Evolutionary conservation across 495 filamentous ascomycete species (phyloP), one percentile per base, ranked within the genome.

Genomic region (Talaromyces adpressus): DNA sequence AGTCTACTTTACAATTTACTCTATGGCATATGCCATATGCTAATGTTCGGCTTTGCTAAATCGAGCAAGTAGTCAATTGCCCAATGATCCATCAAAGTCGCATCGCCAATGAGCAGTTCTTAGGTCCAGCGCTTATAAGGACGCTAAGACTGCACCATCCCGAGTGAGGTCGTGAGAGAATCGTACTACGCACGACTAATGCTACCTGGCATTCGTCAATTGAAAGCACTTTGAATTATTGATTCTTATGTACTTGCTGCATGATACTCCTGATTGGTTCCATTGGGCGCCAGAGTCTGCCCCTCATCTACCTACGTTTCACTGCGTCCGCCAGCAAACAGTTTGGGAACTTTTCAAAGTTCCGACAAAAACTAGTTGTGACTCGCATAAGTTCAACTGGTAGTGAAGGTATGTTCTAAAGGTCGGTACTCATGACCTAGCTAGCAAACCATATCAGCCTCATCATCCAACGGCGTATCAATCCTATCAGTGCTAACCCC

Each of bases 301-400:
- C 27, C 27, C 52, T 56, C 27, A 25, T 56, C 52, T n/a, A n/a
- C 52, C 52, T 56, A 29, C 52, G 52, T 56, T 56, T 56, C 52
- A 56, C 52, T 56, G 52, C 23, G 52, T 53, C 51, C 20, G 23
- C 51, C 51, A 53, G 20, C 22, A 20, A 49, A 20, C n/a, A 49
- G 2, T 49, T 49, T 49, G 16, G n/a, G n/a, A 20, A 20, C 3
- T 20, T 49, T 7, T 9, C 45, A 18, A n/a, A 47, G 1, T 47
- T 47, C 41, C 41, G 34, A 16, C 45, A 9, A 45, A 49, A 2
- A 18, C 16, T 49, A 49, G 8, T 20, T 6, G 11, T 49, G 45
- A 49, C 45, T 18, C 18, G 45, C 45, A 49, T 49, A 4, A 20
- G 6, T 9, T 49, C 45, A 20, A 49, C 45, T 49, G 6, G 12